Base-by-base conservation (phyloP, 768 basidiomycete species). In the Boletus subparvulus region DNA sequence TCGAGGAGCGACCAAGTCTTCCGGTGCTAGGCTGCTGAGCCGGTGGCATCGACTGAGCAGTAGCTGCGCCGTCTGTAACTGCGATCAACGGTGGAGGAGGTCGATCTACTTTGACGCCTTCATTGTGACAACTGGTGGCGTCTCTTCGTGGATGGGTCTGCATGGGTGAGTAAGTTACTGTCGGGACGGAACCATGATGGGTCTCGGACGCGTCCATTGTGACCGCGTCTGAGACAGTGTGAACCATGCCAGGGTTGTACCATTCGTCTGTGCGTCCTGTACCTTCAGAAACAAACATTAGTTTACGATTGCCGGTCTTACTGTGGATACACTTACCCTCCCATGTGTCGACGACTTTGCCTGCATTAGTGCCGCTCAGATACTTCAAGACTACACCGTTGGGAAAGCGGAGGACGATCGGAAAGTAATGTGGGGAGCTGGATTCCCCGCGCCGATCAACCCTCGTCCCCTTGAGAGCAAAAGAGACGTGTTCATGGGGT, bases 381-480 rank as follows among this genome's bases (percentile, higher is more conserved):
- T 78, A 76, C 61, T 75, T 77, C 30, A 81, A 58, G 17, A 73
- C 53, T 24, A 77, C 75, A 17, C 83, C 83, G 5, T 75, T 67
- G 4, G 67, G 62, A 58, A 77, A 85, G 32, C 66, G 59, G 54
- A 86, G 67, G 19, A 62, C 58, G 54, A 83, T 66, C 32, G 78
- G 75, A n/a, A 80, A 64, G 24, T 58, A 72, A 49, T 67, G 71
- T 6, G 67, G 61, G 12, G 68, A 62, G 40, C 68, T 73, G 30
- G 61, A 64, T 19, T 63, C 63, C 26, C 52, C 37, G 48, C 68
- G 70, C 39, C 45, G 69, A 37, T 71, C 70, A 21, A 83, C 55
- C 28, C 54, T 57, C 26, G 72, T 72, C 2, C 81, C 82, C 55
- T 74, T 78, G 19, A 85, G 73, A 17, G 79, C 74, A n/a, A 86